Conservation (phyloP, 192 early-diverging fungal genomes). For the Podila epigama region DNA sequence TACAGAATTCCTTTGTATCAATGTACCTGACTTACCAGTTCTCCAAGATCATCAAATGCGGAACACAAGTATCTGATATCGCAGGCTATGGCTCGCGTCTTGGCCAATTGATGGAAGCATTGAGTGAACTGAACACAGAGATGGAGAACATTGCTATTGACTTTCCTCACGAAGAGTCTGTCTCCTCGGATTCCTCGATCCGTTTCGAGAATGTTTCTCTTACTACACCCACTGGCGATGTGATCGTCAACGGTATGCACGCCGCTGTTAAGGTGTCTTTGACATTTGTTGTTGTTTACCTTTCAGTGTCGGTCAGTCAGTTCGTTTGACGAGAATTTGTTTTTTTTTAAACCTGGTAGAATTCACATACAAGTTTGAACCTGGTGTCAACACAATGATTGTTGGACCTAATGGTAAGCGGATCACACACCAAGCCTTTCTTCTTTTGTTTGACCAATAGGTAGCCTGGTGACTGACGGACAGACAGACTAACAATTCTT, state of each 20-base stretch:
- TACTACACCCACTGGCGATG: slow-evolving; percentile 22
- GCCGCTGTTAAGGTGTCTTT: neutral
- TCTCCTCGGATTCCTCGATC: slow-evolving; percentile 31
- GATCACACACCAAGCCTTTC: neutral
- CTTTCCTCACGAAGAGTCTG: slow-evolving; percentile 48
- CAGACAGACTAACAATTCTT: too few species aligned
- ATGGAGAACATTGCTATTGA: slow-evolving; percentile 59
- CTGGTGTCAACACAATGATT: slow-evolving; percentile 69
- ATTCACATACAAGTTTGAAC: slow-evolving; percentile 55
- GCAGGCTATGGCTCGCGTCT: slow-evolving; percentile 88
- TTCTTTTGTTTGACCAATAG: neutral
- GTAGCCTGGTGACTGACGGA: too few species aligned
- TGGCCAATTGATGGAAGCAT: slow-evolving; percentile 76
- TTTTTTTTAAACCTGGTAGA: slow-evolving; percentile 38
- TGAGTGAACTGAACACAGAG: slow-evolving; percentile 61
- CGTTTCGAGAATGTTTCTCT: slow-evolving; percentile 35
- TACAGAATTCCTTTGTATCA: slow-evolving; percentile 77
- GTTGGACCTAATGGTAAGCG: slow-evolving; percentile 77
- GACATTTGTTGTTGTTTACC: neutral
- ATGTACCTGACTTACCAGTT: slow-evolving; percentile 87
- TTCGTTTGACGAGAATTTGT: neutral
- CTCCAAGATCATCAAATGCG: slow-evolving; percentile 72
- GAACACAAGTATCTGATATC: slow-evolving; percentile 74
- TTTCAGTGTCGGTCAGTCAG: neutral
- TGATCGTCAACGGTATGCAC: slow-evolving; percentile 21